Conservation (phyloP, 2,329 filamentous ascomycete species). For the Botrytis sinoallii region DNA sequence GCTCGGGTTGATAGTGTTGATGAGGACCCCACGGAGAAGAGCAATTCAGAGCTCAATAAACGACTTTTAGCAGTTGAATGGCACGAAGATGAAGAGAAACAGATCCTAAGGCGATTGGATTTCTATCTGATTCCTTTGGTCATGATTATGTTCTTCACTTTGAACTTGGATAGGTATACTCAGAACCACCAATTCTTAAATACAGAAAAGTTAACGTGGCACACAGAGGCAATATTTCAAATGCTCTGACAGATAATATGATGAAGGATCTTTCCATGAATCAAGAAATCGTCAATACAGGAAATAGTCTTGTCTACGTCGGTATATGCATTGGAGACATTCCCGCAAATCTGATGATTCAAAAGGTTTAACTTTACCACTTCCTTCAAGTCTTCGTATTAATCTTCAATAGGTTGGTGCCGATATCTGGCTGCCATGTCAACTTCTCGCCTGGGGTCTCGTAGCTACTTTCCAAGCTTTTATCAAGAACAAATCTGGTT, state of each 20-base stretch:
- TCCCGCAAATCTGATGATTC: constrained; percentile 15
- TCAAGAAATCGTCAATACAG: constrained; percentile 14
- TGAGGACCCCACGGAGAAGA: constrained; percentile 13
- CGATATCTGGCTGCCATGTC: constrained; percentile 51
- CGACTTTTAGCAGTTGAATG: constrained; percentile 10
- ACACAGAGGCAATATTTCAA: constrained; percentile 46
- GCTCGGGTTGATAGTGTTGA: constrained; percentile 17
- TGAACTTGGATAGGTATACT: constrained; percentile 17
- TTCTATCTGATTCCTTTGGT: constrained; percentile 17
- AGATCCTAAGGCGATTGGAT: constrained; percentile 7
- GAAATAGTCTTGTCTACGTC: constrained; percentile 17
- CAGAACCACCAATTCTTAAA: background rate
- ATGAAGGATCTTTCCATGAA: constrained; percentile 12
- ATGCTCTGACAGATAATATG: constrained; percentile 51
- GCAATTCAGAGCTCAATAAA: constrained; percentile 15
- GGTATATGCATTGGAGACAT: constrained; percentile 18
- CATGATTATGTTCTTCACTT: constrained; percentile 19
- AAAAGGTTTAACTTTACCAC: background rate
- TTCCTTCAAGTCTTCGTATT: background rate
- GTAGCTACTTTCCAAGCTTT: constrained; percentile 51
- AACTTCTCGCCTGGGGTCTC: constrained; percentile 52
- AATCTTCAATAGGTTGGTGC: constrained; percentile 48
- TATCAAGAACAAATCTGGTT: constrained; percentile 39
- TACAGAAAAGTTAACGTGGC: background rate
- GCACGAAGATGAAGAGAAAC: constrained; percentile 16